Percentiles rank a stretch among this genome's conserved stretches.
These are phyloP conservation scores for Dacryopinax primogenitus DNA, from an alignment of 768 basidiomycete species.

Conservation along the genomic window DNA sequence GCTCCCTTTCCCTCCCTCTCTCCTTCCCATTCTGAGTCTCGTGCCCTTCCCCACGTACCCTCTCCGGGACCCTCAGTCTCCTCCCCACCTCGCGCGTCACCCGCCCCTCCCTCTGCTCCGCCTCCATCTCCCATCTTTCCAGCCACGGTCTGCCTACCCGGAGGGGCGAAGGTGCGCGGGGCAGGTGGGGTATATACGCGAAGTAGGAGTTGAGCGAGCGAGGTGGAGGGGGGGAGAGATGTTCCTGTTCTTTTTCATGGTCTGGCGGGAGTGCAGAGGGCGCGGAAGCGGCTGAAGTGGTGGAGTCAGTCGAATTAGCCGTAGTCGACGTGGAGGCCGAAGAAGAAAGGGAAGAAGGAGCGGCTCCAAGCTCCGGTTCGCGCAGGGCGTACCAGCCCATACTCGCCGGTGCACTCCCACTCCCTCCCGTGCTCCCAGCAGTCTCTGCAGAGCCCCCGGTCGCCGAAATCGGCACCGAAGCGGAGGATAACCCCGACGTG, in stretches of 20 bases:
- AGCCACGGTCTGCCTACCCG: background rate
- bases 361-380: background rate
- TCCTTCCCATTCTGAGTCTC: no score
- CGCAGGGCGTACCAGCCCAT: background rate
- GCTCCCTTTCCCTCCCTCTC: no score
- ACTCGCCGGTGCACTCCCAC: no score
- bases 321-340: background rate
- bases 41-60: no score
- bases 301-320: background rate
- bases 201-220: background rate
- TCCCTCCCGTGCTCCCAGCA: background rate
- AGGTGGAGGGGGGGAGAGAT: background rate
- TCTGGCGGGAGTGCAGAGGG: no score
- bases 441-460: background rate
- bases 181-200: background rate
- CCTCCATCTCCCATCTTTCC: background rate
- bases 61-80: background rate
- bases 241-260: no score
- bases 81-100: background rate
- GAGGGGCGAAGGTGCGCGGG: background rate
- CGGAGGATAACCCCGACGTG: no score
- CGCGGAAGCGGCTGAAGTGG: background rate
- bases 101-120: background rate
- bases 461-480: background rate
- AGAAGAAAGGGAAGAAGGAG: background rate